Percentiles rank a stretch among this genome's conserved stretches.
These are phyloP conservation scores for Ophiorrhiza pumila DNA, from an alignment of 257 asterid genomes.

Conservation along the genomic window DNA sequence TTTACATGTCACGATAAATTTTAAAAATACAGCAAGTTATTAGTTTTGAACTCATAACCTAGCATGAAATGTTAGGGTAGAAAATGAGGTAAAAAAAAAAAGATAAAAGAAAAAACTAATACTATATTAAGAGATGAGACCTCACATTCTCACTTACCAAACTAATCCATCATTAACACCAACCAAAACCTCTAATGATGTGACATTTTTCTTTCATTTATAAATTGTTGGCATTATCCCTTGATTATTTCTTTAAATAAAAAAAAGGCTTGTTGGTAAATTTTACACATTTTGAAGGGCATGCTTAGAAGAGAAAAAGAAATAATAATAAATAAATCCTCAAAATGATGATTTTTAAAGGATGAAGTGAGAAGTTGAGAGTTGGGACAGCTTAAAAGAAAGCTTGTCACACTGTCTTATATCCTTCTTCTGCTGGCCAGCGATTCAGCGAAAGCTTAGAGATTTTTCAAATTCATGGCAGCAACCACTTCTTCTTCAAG, in stretches of 20 bases:
- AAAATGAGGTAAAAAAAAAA: no score
- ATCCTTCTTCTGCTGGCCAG: conserved; percentile 3
- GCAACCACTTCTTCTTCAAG: conserved; percentile 31
- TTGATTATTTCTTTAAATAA: neutral
- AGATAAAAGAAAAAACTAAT: no score
- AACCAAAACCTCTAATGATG: neutral
- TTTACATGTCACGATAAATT: no score
- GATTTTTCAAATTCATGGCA: conserved; percentile 30
- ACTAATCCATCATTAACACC: conserved; percentile 6
- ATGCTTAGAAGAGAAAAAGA: neutral
- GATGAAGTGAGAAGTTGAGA: neutral
- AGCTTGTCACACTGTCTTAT: conserved; percentile 10
- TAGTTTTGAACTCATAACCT: no score
- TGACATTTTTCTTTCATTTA: neutral
- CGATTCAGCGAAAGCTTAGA: neutral
- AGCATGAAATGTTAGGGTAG: no score
- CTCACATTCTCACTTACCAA: neutral
- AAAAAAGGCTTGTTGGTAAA: neutral
- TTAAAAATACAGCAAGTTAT: no score
- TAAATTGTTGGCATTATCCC: neutral
- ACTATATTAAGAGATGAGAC: no score
- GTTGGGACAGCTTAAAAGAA: neutral
- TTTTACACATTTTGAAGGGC: neutral
- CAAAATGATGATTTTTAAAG: neutral
- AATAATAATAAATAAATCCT: neutral